These are phyloP conservation scores for Fusarium sp. DNA, from an alignment of 2,329 filamentous ascomycete species.

Conservation along the genomic window DNA sequence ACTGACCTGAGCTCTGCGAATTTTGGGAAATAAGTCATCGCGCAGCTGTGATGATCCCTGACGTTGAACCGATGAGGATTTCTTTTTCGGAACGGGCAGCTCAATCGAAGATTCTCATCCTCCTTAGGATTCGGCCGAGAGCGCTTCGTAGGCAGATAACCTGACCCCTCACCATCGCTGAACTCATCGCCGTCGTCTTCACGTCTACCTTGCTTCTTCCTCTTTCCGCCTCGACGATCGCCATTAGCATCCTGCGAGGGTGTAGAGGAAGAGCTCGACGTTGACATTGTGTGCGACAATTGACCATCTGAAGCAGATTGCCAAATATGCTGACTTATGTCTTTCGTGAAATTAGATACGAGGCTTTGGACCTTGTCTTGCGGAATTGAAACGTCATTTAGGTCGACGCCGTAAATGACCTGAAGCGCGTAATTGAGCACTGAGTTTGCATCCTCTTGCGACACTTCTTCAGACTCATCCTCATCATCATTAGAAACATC, in stretches of 20 bases:
- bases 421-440: conserved; percentile 50
- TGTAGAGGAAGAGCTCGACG: conserved; percentile 44
- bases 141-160: conserved; percentile 43
- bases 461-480: conserved; percentile 38
- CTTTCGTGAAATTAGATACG: conserved; percentile 45
- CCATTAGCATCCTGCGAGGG: conserved; percentile 42
- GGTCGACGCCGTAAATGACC: conserved; percentile 49
- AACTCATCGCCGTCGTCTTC: conserved; percentile 48
- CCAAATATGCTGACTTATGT: conserved; percentile 47
- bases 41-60: conserved; percentile 54
- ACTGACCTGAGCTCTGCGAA: conserved; percentile 51
- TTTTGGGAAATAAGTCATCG: conserved; percentile 53
- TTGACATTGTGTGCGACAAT: conserved; percentile 43
- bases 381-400: conserved; percentile 44
- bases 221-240: conserved; percentile 43
- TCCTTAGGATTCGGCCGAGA: conserved; percentile 45
- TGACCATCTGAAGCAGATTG: conserved; percentile 42
- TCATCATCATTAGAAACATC: conserved; percentile 17
- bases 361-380: conserved; percentile 42
- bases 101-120: conserved; percentile 51
- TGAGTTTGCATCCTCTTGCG: conserved; percentile 46
- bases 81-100: conserved; percentile 55
- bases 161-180: conserved; percentile 47
- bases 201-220: conserved; percentile 46
- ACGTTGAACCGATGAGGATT: conserved; percentile 57